Conservation (phyloP, 805 yeast species). For the Candida yuanshanica region DNA sequence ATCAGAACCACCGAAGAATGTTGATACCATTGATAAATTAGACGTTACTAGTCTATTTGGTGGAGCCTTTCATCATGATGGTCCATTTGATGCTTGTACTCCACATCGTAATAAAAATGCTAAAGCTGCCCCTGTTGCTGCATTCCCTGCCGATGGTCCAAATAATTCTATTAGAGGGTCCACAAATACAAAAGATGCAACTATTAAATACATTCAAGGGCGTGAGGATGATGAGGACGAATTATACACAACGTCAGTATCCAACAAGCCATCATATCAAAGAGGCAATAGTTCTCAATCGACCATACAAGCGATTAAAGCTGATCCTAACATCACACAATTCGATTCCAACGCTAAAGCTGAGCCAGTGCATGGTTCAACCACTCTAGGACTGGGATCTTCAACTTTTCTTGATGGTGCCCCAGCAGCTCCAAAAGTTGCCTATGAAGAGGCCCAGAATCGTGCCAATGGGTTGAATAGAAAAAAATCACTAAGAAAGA, state of each 20-base stretch:
- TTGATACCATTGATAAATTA: constrained; percentile 90
- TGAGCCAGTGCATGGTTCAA: constrained; percentile 75
- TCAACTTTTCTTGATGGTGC: constrained; percentile 94
- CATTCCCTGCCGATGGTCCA: constrained; percentile 95
- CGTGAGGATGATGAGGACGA: constrained; percentile 48
- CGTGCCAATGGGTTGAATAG: constrained; percentile 51
- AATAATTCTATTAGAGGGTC: constrained; percentile 76
- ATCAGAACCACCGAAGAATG: constrained; percentile 50
- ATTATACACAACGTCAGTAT: constrained; percentile 20
- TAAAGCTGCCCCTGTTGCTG: constrained; percentile 83
- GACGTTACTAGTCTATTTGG: constrained; percentile 96
- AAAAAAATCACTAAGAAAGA: constrained; percentile 77
- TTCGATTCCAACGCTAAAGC: constrained; percentile 70
- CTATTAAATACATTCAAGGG: constrained; percentile 76
- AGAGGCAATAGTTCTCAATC: constrained; percentile 13
- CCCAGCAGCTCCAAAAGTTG: constrained; percentile 65
- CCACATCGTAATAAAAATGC: constrained; percentile 86
- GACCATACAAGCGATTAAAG: constrained; percentile 39
- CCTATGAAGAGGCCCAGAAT: constrained; percentile 30
- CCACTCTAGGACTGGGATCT: constrained; percentile 85
- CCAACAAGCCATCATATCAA: constrained; percentile 4
- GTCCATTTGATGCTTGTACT: constrained; percentile 97
- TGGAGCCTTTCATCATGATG: constrained; percentile 95
- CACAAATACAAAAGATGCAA: constrained; percentile 51
- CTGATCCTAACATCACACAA: constrained; percentile 47